Percentiles rank a stretch among this genome's conserved stretches.
Conservation (phyloP, 23 red algal species). For the Cyanidiococcus yangmingshanensis region DNA sequence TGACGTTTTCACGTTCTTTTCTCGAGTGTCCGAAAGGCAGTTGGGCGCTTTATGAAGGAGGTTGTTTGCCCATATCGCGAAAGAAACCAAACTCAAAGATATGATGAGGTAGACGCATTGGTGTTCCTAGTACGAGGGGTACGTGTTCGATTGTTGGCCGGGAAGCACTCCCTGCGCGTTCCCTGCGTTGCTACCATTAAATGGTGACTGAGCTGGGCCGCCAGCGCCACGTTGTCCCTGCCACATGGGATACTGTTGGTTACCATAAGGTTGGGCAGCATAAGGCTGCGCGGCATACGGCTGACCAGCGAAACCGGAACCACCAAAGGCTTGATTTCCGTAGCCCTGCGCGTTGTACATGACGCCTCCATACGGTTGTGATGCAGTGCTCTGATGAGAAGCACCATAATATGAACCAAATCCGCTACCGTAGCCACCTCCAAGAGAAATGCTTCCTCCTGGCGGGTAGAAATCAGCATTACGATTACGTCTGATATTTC, state of each 20-base stretch:
- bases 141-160: not conserved
- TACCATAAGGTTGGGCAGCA: slow-evolving; percentile 1
- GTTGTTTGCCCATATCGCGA: too few species aligned
- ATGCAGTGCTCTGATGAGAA: not conserved
- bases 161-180: not conserved
- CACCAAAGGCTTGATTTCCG: not conserved
- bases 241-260: not conserved
- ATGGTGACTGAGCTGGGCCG: not conserved
- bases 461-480: not conserved
- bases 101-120: too few species aligned
- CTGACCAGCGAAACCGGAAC: not conserved
- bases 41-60: too few species aligned
- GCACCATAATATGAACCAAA: slow-evolving; percentile 2
- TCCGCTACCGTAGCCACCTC: not conserved
- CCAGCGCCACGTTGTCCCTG: not conserved
- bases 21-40: too few species aligned
- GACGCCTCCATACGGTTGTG: slow-evolving; percentile 5
- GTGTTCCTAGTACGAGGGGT: slow-evolving; percentile 8
- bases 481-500: not conserved
- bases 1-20: too few species aligned
- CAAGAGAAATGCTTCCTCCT: not conserved
- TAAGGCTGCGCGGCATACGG: not conserved
- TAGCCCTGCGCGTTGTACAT: slow-evolving; percentile 12
- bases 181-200: not conserved
- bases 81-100: too few species aligned